These are phyloP conservation scores for Eimeria nieschulzi DNA, from an alignment of 169 alveolate genomes.

Conservation along the genomic window DNA sequence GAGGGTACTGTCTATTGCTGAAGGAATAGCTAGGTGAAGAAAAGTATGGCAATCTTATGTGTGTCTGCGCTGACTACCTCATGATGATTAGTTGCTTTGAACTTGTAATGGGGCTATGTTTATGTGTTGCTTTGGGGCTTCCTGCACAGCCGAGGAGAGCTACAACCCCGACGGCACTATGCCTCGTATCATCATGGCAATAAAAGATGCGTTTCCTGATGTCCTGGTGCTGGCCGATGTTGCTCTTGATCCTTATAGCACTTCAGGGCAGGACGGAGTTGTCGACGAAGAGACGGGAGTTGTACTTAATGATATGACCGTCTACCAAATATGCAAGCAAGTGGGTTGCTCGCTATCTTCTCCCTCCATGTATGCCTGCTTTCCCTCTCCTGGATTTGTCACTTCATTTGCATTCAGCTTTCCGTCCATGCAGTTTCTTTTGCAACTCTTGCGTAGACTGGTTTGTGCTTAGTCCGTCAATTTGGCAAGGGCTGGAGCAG, in stretches of 20 bases:
- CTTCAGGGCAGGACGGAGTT: conserved; percentile 83
- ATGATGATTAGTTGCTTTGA: not conserved
- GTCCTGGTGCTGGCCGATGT: conserved; percentile 79
- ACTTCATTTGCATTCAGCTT: not conserved
- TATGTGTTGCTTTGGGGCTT: conserved; percentile 1
- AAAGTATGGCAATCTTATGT: too few species aligned
- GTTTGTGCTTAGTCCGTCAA: conserved; percentile 78
- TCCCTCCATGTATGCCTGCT: not conserved
- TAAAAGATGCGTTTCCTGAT: conserved; percentile 79
- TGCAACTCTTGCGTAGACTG: not conserved
- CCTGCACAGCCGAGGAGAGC: conserved; percentile 76
- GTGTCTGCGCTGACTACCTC: not conserved
- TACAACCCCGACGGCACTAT: conserved; percentile 79
- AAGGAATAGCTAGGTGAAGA: too few species aligned
- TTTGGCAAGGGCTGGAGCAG: conserved; percentile 88
- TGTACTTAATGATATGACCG: conserved; percentile 81
- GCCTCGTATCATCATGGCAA: conserved; percentile 76
- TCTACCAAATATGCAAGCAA: conserved; percentile 80
- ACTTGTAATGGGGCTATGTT: not conserved
- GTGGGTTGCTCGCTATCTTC: conserved; percentile 33
- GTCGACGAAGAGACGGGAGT: conserved; percentile 78
- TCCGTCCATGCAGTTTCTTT: not conserved
- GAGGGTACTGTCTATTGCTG: too few species aligned
- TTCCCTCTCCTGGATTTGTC: not conserved
- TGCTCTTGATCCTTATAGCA: conserved; percentile 83